Conservation (phyloP, 768 basidiomycete genomes). For the Suillus occidentalis region DNA sequence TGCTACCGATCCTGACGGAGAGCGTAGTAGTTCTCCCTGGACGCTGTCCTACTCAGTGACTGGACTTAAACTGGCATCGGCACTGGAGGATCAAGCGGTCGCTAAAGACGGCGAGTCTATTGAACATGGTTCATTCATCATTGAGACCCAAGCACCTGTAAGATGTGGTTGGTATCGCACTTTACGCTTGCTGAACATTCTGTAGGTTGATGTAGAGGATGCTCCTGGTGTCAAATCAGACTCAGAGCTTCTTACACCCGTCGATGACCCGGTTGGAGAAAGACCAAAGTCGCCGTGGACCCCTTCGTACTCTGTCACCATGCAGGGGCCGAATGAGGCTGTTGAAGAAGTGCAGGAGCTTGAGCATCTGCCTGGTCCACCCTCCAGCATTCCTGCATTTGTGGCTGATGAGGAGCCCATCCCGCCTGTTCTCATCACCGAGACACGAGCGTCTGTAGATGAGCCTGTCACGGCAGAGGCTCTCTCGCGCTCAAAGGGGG, state of each 20-base stretch:
- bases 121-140: constrained; percentile 16
- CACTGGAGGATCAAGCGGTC: background rate
- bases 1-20: background rate
- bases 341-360: constrained; percentile 13
- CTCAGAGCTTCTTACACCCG: constrained; percentile 5
- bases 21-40: constrained; percentile 31
- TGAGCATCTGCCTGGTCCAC: constrained; percentile 7
- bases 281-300: constrained; percentile 36
- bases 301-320: constrained; percentile 37
- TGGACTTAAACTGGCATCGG: background rate
- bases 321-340: constrained; percentile 25
- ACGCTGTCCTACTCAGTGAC: constrained; percentile 37
- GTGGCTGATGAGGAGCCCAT: background rate
- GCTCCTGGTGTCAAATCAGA: background rate
- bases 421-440: constrained; percentile 7
- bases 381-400: background rate
- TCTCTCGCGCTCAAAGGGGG: background rate
- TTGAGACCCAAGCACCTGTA: background rate
- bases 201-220: background rate
- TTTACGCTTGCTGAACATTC: background rate
- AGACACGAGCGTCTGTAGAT: constrained; percentile 3
- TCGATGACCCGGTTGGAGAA: constrained; percentile 13
- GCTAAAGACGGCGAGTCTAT: constrained; percentile 12
- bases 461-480: constrained; percentile 1
- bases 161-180: background rate